Percentiles rank a stretch among this genome's conserved stretches.
Evolutionary conservation across 306 rosid genomes (phyloP).

Genomic region (Hippophae gyantsensis): DNA sequence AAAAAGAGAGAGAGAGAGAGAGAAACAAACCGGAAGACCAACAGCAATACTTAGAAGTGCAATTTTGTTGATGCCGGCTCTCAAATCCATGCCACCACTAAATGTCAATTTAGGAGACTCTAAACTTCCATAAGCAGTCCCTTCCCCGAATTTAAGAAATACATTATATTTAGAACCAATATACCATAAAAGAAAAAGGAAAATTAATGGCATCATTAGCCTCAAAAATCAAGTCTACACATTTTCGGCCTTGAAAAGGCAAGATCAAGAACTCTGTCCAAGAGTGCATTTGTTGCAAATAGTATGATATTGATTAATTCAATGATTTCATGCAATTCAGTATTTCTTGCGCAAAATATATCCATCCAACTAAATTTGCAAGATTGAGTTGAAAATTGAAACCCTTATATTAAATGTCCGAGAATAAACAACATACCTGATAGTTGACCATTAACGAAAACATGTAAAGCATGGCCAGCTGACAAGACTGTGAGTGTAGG

Average conservation of each 20-base stretch:
- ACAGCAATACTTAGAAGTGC: conserved; percentile 87
- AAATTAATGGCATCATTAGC: not conserved
- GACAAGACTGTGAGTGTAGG: conserved; percentile 71
- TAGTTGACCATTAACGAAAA: conserved; percentile 67
- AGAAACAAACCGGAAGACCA: conserved; percentile 76
- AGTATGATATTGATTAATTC: not conserved
- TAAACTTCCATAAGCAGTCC: conserved; percentile 81
- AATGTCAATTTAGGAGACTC: conserved; percentile 76
- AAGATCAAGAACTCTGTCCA: not conserved
- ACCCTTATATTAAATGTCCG: not conserved
- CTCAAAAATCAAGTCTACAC: not conserved
- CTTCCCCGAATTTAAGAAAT: conserved; percentile 30
- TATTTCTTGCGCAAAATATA: not conserved
- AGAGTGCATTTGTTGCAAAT: not conserved
- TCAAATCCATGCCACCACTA: conserved; percentile 57
- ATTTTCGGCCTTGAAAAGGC: not conserved
- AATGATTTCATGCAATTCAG: not conserved
- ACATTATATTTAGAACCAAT: not conserved
- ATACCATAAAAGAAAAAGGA: not conserved
- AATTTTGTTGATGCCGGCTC: conserved; percentile 78
- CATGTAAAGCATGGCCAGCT: conserved; percentile 96
- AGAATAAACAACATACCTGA: conserved; percentile 43
- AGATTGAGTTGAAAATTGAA: not conserved
- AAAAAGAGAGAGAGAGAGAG: conserved; percentile 24
- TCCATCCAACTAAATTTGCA: not conserved